Percentiles rank a stretch among this genome's conserved stretches.
phyloP scores from a whole-genome alignment of 331 rosid species.

The Acacia pycnantha region DNA sequence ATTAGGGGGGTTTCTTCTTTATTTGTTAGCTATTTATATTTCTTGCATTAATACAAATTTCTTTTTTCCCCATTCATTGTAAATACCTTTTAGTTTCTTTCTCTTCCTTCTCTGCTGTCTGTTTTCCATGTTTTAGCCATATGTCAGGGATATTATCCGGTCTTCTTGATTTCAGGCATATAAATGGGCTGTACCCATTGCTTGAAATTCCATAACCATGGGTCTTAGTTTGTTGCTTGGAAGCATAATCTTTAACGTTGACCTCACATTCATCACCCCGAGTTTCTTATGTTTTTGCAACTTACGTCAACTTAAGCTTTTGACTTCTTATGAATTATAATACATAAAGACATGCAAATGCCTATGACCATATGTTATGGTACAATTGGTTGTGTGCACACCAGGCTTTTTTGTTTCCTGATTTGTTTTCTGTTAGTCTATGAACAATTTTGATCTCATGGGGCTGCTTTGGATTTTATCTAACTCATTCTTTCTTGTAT shows the following conservation, averaged over 20 bases:
- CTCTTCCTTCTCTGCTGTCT: neutral
- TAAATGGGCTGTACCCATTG: neutral
- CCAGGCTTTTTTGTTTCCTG: conserved; percentile 9
- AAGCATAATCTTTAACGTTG: neutral
- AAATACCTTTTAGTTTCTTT: neutral
- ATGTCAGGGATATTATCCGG: neutral
- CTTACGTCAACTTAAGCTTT: neutral
- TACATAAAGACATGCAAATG: neutral
- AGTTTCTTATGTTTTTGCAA: no score
- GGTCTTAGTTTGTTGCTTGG: neutral
- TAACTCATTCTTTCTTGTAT: conserved; percentile 37
- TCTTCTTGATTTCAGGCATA: neutral
- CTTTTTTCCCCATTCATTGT: neutral
- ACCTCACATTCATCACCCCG: no score
- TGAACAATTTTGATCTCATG: conserved; percentile 9
- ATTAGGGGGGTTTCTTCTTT: neutral
- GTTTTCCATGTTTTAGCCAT: neutral
- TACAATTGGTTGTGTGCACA: neutral
- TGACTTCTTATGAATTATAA: neutral
- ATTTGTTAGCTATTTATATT: neutral
- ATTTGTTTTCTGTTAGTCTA: neutral
- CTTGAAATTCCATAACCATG: neutral
- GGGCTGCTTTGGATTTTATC: conserved; percentile 25
- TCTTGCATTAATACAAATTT: neutral
- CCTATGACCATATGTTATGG: neutral